Conservation (phyloP, 176 grass and related monocot genomes). For the Juncus inflexus region DNA sequence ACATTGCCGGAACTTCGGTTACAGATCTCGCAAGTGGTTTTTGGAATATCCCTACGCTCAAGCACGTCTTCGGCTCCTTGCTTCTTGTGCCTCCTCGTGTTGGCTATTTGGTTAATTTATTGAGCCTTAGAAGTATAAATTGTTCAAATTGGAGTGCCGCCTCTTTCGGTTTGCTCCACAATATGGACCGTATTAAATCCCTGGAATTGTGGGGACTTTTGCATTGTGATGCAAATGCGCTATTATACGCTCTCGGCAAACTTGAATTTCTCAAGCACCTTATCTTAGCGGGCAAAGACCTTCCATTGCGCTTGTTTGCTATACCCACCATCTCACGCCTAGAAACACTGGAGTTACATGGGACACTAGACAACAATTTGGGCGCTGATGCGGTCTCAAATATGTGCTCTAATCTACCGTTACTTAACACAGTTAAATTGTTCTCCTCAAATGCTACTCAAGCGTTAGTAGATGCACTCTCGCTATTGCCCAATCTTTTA, state of each 20-base stretch:
- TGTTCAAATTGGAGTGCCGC: background rate
- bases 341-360: background rate
- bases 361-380: background rate
- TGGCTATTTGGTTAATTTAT: background rate
- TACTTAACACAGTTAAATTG: background rate
- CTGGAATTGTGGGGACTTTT: too few species aligned
- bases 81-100: too few species aligned
- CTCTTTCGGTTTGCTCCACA: background rate
- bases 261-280: too few species aligned
- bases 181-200: too few species aligned
- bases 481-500: background rate
- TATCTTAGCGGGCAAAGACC: too few species aligned
- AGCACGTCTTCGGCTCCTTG: too few species aligned
- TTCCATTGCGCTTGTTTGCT: too few species aligned
- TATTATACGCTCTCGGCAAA: too few species aligned
- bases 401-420: background rate
- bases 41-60: too few species aligned
- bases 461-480: background rate
- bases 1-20: background rate
- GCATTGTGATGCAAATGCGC: too few species aligned
- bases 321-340: background rate
- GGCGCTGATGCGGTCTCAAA: background rate
- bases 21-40: background rate
- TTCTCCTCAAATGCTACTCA: background rate
- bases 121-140: background rate